These are phyloP conservation scores for Penicillium sp. DNA, from an alignment of 2,329 filamentous ascomycete genomes.

Conservation along the genomic window DNA sequence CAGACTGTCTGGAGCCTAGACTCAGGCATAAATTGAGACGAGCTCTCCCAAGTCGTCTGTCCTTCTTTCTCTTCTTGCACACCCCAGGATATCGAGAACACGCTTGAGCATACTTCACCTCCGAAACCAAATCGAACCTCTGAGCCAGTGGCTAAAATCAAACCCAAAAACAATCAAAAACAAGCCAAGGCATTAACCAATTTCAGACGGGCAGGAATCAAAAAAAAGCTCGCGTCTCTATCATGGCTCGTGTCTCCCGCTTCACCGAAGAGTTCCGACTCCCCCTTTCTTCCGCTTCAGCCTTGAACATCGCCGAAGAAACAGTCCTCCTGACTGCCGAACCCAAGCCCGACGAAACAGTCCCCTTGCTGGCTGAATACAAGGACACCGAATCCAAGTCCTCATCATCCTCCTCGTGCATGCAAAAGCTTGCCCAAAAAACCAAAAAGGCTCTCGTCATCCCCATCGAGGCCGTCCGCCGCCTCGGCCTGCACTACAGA, in stretches of 20 bases:
- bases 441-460: background rate
- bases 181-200: background rate
- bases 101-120: conserved; percentile 1
- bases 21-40: background rate
- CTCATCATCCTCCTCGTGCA: background rate
- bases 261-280: conserved; percentile 4
- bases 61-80: background rate
- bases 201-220: too few relatives aligned
- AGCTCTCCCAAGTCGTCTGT: background rate
- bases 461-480: background rate
- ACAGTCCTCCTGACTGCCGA: background rate
- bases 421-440: background rate
- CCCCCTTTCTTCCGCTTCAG: background rate
- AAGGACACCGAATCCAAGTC: background rate
- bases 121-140: background rate
- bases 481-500: conserved; percentile 1
- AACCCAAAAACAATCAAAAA: background rate
- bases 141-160: conserved; percentile 1
- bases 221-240: conserved; percentile 1
- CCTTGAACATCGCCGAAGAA: background rate
- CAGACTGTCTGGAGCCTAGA: background rate
- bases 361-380: background rate
- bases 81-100: background rate
- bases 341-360: background rate
- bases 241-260: conserved; percentile 11